A percentile compares a stretch with the other conserved stretches of the same genome.
Evolutionary conservation across 257 asterid species (phyloP).

Genomic region (Penstemon barbatus): DNA sequence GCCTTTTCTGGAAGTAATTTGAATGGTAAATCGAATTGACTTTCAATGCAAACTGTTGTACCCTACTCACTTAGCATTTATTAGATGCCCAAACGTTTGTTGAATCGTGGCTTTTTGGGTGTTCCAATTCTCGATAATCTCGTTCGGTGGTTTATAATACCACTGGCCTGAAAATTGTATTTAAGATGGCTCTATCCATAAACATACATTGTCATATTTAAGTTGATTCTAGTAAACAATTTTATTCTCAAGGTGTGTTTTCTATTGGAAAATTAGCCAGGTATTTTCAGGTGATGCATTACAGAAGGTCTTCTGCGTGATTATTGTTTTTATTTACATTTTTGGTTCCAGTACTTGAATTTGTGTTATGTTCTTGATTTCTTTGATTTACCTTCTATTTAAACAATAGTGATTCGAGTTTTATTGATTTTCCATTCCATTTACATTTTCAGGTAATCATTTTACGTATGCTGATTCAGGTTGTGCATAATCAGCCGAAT

Average conservation of each 20-base stretch:
- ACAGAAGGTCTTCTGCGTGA: background rate
- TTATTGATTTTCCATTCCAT: background rate
- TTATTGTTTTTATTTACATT: background rate
- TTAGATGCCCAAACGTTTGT: background rate
- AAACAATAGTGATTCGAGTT: background rate
- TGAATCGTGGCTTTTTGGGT: conserved; percentile 3
- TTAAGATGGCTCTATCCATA: background rate
- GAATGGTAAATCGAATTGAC: conserved; percentile 11
- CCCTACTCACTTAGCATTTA: conserved; percentile 20
- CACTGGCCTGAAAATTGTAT: background rate
- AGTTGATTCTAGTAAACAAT: background rate
- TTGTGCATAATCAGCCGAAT: background rate
- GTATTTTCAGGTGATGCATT: background rate
- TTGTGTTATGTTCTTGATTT: background rate
- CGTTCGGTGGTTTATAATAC: conserved; percentile 6
- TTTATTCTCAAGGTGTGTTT: background rate
- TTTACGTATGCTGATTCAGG: background rate
- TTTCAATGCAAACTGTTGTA: conserved; percentile 13
- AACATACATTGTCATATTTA: background rate
- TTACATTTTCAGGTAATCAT: too few relatives aligned
- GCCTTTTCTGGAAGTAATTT: background rate
- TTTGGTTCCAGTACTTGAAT: background rate
- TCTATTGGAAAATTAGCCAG: background rate
- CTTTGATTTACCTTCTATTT: background rate
- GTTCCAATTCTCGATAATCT: background rate